phyloP scores from a whole-genome alignment of 2,329 filamentous ascomycete species.

The Didymella glomerata region DNA sequence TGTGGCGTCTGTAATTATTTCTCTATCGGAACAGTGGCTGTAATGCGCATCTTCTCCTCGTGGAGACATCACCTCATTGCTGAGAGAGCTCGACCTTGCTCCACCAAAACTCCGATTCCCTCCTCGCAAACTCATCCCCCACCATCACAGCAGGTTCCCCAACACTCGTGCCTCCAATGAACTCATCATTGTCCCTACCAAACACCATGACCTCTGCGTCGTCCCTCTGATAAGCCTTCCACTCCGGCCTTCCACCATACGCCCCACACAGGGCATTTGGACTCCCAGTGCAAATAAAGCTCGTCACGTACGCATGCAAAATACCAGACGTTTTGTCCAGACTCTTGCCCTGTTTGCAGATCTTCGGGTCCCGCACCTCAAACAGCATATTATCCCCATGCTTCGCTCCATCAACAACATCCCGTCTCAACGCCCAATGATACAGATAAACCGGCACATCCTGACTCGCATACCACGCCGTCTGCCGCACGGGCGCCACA shows the following conservation, averaged over 20 bases:
- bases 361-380: not conserved
- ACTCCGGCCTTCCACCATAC: not conserved
- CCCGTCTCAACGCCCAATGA: not conserved
- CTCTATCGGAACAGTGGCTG: too few species aligned
- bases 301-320: not conserved
- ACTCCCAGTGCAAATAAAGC: conserved; percentile 1
- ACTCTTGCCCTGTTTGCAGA: not conserved
- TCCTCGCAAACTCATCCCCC: conserved; percentile 56
- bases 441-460: not conserved
- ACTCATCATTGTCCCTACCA: not conserved
- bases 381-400: conserved; percentile 5
- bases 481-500: conserved; percentile 69
- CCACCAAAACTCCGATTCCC: conserved; percentile 70
- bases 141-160: conserved; percentile 53
- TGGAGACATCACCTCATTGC: conserved; percentile 33
- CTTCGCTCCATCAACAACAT: not conserved
- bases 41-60: too few species aligned
- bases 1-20: too few species aligned
- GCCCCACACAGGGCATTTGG: not conserved
- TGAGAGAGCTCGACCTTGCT: conserved; percentile 49
- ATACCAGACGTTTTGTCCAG: not conserved
- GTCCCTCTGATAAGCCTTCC: not conserved
- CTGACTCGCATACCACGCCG: conserved; percentile 55
- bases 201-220: not conserved
- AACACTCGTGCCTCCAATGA: not conserved